Evolutionary conservation across 768 basidiomycete genomes (phyloP).

Genomic region (Naganishia kalamii): DNA sequence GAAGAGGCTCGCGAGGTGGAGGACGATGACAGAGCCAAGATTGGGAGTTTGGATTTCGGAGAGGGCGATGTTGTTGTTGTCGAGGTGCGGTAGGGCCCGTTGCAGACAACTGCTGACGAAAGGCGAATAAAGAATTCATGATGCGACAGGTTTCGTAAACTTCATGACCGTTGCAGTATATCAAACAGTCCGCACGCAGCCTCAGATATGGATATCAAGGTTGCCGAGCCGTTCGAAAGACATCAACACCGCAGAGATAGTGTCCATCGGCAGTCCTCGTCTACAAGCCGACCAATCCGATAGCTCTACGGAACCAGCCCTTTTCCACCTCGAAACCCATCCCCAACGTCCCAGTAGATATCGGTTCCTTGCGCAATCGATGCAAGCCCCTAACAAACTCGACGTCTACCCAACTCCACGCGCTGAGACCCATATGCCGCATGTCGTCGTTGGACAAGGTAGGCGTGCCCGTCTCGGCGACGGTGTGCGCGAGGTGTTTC

Average conservation of each 20-base stretch:
- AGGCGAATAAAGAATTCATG: too few relatives aligned
- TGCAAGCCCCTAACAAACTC: conserved; percentile 16
- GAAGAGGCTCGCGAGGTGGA: neutral
- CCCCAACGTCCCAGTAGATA: neutral
- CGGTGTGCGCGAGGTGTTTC: neutral
- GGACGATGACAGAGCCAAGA: conserved; percentile 12
- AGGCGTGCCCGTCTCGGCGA: conserved; percentile 3
- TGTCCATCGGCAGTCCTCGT: neutral
- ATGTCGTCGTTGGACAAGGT: conserved; percentile 19
- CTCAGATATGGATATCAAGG: too few relatives aligned
- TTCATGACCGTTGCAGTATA: too few relatives aligned
- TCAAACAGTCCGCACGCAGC: too few relatives aligned
- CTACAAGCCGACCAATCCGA: conserved; percentile 3
- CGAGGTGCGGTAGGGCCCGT: neutral
- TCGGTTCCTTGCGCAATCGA: neutral
- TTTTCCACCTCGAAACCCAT: neutral
- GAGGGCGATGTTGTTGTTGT: neutral
- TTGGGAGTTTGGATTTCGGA: neutral
- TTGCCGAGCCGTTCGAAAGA: too few relatives aligned
- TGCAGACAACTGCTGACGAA: too few relatives aligned
- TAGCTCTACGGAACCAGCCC: conserved; percentile 9
- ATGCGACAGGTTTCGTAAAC: too few relatives aligned
- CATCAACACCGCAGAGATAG: neutral
- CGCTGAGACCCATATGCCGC: conserved; percentile 13
- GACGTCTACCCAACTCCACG: conserved; percentile 22